Evolutionary conservation across 768 basidiomycete species (phyloP).

Genomic region (Hericium alpestre): DNA sequence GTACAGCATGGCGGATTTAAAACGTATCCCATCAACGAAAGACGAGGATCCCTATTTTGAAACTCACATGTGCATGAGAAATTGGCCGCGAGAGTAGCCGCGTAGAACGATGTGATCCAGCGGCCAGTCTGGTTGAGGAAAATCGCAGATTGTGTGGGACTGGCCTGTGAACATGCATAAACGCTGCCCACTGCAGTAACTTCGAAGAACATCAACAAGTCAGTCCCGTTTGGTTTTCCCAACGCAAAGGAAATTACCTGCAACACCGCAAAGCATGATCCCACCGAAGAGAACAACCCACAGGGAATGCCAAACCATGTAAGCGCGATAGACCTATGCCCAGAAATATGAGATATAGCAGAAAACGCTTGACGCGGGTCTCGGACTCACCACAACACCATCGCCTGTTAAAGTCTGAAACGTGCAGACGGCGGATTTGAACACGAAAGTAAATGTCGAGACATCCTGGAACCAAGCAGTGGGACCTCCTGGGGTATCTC

Average conservation of each 20-base stretch:
- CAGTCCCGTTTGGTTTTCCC: no score
- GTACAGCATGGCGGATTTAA: no score
- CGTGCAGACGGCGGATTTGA: constrained; percentile 16
- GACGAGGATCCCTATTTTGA: not conserved
- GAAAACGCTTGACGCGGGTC: not conserved
- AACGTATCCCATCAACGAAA: not conserved
- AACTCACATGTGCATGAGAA: constrained; percentile 1
- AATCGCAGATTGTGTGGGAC: not conserved
- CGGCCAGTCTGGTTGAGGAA: not conserved
- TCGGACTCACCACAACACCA: constrained; percentile 17
- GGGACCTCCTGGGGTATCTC: constrained; percentile 15
- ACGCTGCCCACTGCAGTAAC: not conserved
- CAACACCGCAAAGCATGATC: constrained; percentile 12
- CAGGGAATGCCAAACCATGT: constrained; percentile 12
- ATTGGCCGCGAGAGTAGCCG: not conserved
- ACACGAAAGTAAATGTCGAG: constrained; percentile 20
- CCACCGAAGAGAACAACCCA: constrained; percentile 5
- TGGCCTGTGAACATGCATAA: not conserved
- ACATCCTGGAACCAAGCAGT: constrained; percentile 17
- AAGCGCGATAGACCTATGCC: constrained; percentile 16
- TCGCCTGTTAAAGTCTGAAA: constrained; percentile 22
- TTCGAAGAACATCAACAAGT: not conserved
- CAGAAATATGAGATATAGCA: not conserved
- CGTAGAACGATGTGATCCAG: constrained; percentile 2
- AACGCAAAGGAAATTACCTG: constrained; percentile 1